Evolutionary conservation across 2,329 filamentous ascomycete genomes (phyloP).

Genomic region (Aspergillus floridensis): DNA sequence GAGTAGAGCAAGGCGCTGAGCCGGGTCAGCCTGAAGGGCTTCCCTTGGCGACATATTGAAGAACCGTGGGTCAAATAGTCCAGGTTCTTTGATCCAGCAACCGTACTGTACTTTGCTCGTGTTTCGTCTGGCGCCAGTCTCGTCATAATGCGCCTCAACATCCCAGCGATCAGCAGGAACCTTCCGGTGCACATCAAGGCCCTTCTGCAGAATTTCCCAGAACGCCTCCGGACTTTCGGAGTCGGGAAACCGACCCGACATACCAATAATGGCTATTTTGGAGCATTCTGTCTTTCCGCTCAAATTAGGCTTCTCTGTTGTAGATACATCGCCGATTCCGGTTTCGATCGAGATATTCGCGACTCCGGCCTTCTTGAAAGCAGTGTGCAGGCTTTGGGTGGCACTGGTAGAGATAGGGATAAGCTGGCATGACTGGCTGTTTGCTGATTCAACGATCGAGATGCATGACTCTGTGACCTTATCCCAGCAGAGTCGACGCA

Average conservation of each 20-base stretch:
- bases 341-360: constrained; percentile 27
- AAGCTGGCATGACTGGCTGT: constrained; percentile 21
- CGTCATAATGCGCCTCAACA: constrained; percentile 67
- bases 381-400: constrained; percentile 31
- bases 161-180: constrained; percentile 70
- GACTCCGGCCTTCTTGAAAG: constrained; percentile 31
- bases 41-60: constrained; percentile 86
- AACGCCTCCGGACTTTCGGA: constrained; percentile 68
- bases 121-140: constrained; percentile 70
- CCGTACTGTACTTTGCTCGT: constrained; percentile 74
- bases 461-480: constrained; percentile 37
- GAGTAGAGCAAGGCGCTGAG: constrained; percentile 72
- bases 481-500: constrained; percentile 42
- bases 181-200: constrained; percentile 65
- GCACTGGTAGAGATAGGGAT: constrained; percentile 34
- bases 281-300: constrained; percentile 41
- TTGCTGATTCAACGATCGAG: constrained; percentile 19
- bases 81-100: constrained; percentile 72
- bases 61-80: constrained; percentile 76
- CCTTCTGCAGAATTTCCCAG: constrained; percentile 72
- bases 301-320: constrained; percentile 21
- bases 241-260: constrained; percentile 74
- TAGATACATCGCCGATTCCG: constrained; percentile 26
- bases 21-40: constrained; percentile 76
- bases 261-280: constrained; percentile 82